Conservation (phyloP, 2,329 filamentous ascomycete genomes). For the Colletotrichum sp. region DNA sequence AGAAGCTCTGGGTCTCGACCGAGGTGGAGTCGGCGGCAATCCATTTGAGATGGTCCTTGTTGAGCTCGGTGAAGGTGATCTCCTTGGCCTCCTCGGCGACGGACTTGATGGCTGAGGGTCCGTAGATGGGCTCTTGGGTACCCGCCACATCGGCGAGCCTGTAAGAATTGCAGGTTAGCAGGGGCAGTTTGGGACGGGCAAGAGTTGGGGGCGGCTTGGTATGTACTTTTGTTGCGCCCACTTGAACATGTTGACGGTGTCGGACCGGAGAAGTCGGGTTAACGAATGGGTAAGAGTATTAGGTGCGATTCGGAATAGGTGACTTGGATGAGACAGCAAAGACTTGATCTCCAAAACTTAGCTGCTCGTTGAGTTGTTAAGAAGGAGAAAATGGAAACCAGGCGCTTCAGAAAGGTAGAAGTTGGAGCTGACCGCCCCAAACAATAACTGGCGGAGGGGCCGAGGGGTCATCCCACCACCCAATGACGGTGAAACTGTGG, state of each 20-base stretch:
- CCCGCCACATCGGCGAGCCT: constrained; percentile 83
- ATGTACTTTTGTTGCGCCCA: constrained; percentile 92
- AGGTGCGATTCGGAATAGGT: not conserved
- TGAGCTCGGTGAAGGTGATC: constrained; percentile 80
- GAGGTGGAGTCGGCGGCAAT: constrained; percentile 78
- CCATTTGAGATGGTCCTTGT: constrained; percentile 84
- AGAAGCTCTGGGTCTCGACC: constrained; percentile 96
- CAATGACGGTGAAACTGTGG: constrained; percentile 23
- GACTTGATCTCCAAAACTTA: constrained; percentile 3
- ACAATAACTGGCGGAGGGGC: constrained; percentile 11
- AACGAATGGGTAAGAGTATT: not conserved
- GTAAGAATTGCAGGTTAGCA: constrained; percentile 23
- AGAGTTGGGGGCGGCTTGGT: constrained; percentile 4
- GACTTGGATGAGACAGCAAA: not conserved
- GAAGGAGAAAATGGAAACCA: not conserved
- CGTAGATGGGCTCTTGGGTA: constrained; percentile 96
- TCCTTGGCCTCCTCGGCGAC: constrained; percentile 82
- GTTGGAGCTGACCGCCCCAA: constrained; percentile 19
- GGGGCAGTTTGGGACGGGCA: constrained; percentile 27
- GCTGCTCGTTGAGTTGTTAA: constrained; percentile 16
- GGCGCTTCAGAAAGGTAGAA: constrained; percentile 2
- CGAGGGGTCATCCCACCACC: constrained; percentile 22
- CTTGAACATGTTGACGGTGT: constrained; percentile 75
- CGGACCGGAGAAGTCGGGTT: not conserved
- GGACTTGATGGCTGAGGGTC: constrained; percentile 83